Evolutionary conservation across 2,329 filamentous ascomycete genomes (phyloP).

Genomic region (Trichoderma polysporum): DNA sequence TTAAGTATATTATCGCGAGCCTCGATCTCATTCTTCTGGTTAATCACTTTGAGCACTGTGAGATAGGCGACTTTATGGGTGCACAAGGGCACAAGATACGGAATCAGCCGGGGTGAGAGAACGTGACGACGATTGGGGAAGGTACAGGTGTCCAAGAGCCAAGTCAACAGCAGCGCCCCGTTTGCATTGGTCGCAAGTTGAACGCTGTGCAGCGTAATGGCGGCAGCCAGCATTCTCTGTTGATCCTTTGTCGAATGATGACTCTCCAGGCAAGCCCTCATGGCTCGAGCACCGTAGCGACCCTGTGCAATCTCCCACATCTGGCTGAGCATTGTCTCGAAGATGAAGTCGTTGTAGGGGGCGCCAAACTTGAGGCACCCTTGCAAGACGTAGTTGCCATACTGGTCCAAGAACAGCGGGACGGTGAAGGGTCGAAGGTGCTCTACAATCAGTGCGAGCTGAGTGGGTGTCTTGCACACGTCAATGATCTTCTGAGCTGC

Average conservation of each 20-base stretch:
- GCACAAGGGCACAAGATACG: constrained; percentile 90
- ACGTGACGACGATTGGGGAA: constrained; percentile 90
- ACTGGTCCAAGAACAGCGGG: constrained; percentile 93
- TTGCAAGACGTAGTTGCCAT: constrained; percentile 97
- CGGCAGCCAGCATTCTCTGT: constrained; percentile 89
- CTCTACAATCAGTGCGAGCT: constrained; percentile 83
- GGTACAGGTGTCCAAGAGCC: constrained; percentile 97
- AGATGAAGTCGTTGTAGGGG: constrained; percentile 94
- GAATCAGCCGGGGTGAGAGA: constrained; percentile 85
- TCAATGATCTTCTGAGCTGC: constrained; percentile 99
- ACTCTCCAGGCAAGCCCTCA: constrained; percentile 95
- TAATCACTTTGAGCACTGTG: constrained; percentile 96
- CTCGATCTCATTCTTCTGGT: constrained; percentile 91
- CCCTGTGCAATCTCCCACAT: constrained; percentile 95
- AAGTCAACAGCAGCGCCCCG: constrained; percentile 88
- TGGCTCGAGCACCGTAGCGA: constrained; percentile 89
- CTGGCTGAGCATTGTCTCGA: constrained; percentile 90
- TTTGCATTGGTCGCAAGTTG: constrained; percentile 96
- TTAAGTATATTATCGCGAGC: constrained; percentile 86
- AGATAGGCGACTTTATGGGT: constrained; percentile 98
- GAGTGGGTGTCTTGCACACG: constrained; percentile 78
- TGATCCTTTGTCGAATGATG: constrained; percentile 94
- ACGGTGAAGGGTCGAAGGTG: constrained; percentile 82
- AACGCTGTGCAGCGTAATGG: constrained; percentile 94
- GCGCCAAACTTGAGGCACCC: constrained; percentile 90